Evolutionary conservation across 2,329 filamentous ascomycete species (phyloP), one percentile per base, ranked within the genome.

Genomic region (Cladosporium austrohemisphaericum): DNA sequence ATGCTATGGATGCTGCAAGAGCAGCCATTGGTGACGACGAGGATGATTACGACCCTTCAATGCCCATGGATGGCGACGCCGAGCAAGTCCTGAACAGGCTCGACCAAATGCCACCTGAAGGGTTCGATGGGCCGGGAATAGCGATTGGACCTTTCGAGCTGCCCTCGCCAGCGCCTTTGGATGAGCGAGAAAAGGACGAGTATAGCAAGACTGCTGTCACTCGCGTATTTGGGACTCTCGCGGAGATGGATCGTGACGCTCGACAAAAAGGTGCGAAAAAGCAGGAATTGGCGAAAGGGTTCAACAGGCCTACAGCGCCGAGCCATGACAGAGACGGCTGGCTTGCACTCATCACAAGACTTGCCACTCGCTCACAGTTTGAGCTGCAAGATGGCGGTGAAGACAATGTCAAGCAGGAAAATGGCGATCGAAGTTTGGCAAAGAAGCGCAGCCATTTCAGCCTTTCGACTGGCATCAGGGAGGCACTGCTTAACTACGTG

Each of bases 31-130:
- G 58, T 13, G 53, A 86, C 5, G 90, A 95, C 33, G 91, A 95
- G 16, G 89, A 95, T 56, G 88, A 95, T 59, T 96, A 96, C 62
- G 92, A 96, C 61, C 91, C 92, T 0, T 87, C 94, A 62, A 90
- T 89, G 58, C 82, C 85, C 52, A 79, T 85, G 7, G 81, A 83
- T 28, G 88, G 94, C 65, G 83, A 88, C 56, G 81, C 81, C 1
- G 86, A 90, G 60, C 86, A 92, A 62, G 83, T 88, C 25, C 70
- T 85, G 41, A 88, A 92, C 67, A 87, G 87, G 63, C 75, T 89
- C 11, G 87, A 92, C 62, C 80, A 80, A 53, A 76, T 83, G 4
- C 77, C 84, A n/a, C 66, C 70, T 28, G 69, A 72, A 46, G 53
- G 51, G 3, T 26, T 35, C 29, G 49, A 51, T 35, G 48, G 38